Evolutionary conservation across 2,329 filamentous ascomycete genomes (phyloP).

Genomic region (Truncatella angustata): DNA sequence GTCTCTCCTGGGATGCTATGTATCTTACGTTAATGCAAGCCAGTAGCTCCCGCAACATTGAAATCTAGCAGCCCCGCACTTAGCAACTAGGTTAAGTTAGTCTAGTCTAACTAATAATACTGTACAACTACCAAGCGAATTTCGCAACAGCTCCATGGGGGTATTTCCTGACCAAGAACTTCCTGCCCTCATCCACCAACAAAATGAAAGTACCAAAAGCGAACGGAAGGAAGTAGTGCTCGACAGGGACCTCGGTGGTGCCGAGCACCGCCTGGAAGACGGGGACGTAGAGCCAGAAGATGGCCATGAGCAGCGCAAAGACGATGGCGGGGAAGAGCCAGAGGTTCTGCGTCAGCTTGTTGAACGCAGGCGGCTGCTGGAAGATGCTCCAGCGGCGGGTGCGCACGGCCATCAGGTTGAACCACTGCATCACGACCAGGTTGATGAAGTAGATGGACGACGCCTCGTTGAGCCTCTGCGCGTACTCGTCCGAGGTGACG

Average conservation of each 20-base stretch:
- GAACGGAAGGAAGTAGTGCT: constrained; percentile 75
- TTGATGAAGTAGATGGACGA: constrained; percentile 79
- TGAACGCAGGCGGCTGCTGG: constrained; percentile 68
- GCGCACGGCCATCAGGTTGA: constrained; percentile 69
- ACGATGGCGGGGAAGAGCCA: constrained; percentile 69
- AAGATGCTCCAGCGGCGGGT: constrained; percentile 67
- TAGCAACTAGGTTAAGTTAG: too few species aligned
- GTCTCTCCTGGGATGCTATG: too few species aligned
- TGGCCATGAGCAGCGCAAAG: constrained; percentile 66
- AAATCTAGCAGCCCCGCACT: too few species aligned
- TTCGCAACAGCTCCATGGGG: constrained; percentile 56
- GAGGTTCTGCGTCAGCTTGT: constrained; percentile 63
- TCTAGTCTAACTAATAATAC: background rate
- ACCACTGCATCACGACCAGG: constrained; percentile 79
- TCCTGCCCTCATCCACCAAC: constrained; percentile 64
- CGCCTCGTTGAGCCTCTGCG: constrained; percentile 57
- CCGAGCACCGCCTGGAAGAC: constrained; percentile 58
- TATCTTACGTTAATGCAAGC: too few species aligned
- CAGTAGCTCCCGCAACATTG: too few species aligned
- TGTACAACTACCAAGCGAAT: constrained; percentile 59
- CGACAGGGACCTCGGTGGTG: constrained; percentile 64
- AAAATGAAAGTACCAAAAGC: constrained; percentile 65
- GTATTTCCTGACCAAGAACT: constrained; percentile 59
- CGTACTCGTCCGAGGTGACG: constrained; percentile 54
- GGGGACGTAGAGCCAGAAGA: constrained; percentile 70